Percentiles rank a stretch among this genome's conserved stretches.
These are phyloP conservation scores for Endothia cerciana DNA, from an alignment of 2,329 filamentous ascomycete species.

Conservation along the genomic window DNA sequence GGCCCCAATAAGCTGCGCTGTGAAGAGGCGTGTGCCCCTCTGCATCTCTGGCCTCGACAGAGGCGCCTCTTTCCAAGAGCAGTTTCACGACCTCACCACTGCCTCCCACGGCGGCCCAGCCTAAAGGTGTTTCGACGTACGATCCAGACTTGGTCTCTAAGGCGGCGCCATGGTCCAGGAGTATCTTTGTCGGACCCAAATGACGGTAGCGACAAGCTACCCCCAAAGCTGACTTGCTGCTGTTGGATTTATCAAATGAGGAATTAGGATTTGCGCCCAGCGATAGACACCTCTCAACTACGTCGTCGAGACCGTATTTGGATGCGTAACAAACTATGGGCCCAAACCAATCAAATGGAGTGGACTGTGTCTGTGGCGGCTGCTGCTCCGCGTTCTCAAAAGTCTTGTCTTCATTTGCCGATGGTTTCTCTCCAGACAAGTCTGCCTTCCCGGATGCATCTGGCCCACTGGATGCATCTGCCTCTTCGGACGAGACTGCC, in stretches of 20 bases:
- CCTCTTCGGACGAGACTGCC: no score
- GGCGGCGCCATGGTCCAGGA: not conserved
- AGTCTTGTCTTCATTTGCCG: not conserved
- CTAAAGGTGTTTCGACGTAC: not conserved
- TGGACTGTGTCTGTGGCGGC: not conserved
- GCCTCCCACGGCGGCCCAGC: not conserved
- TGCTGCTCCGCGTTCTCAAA: no score
- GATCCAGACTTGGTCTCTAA: not conserved
- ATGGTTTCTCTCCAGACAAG: not conserved
- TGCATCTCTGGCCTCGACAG: not conserved
- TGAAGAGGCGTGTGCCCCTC: not conserved
- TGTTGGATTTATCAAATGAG: no score
- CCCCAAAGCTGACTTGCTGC: not conserved
- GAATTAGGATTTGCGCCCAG: constrained; percentile 7
- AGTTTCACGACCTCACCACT: not conserved
- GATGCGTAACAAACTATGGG: not conserved
- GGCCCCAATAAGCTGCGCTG: not conserved
- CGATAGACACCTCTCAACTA: not conserved
- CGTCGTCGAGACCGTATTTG: not conserved
- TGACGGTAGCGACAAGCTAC: not conserved
- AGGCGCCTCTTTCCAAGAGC: not conserved
- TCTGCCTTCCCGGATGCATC: no score
- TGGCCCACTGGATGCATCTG: no score
- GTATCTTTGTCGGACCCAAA: not conserved
- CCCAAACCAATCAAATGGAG: constrained; percentile 6